phyloP scores from a whole-genome alignment of 2,329 filamentous ascomycete genomes.

The Nemania serpens region DNA sequence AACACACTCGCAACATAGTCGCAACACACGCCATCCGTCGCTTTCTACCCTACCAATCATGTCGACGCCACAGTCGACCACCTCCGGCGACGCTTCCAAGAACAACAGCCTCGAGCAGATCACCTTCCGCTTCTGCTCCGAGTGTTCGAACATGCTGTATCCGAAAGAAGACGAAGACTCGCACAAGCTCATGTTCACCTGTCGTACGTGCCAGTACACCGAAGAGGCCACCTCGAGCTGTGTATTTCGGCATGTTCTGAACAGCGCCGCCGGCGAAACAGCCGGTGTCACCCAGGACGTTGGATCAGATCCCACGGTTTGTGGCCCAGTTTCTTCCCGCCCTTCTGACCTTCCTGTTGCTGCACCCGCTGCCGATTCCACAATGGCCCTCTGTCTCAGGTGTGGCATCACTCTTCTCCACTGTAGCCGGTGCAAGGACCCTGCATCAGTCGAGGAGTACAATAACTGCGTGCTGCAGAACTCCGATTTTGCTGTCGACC shows the following conservation, averaged over 20 bases:
- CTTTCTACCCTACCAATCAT: constrained; percentile 44
- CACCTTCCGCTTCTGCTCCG: constrained; percentile 96
- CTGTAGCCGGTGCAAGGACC: constrained; percentile 37
- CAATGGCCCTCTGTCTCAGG: constrained; percentile 39
- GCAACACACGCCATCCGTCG: constrained; percentile 6
- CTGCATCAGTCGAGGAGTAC: constrained; percentile 38
- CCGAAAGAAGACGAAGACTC: constrained; percentile 89
- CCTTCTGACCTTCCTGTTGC: constrained; percentile 22
- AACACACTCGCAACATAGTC: no score
- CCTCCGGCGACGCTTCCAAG: constrained; percentile 49
- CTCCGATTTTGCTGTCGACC: constrained; percentile 31
- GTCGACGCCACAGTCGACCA: constrained; percentile 62
- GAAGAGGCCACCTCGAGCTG: constrained; percentile 86
- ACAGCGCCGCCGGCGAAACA: constrained; percentile 89
- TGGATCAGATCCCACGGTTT: constrained; percentile 96
- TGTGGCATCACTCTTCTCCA: constrained; percentile 42
- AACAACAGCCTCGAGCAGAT: constrained; percentile 74
- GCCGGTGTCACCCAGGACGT: constrained; percentile 98
- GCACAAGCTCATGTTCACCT: constrained; percentile 90
- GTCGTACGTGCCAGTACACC: constrained; percentile 91
- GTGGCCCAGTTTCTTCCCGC: constrained; percentile 56
- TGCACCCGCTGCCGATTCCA: constrained; percentile 25
- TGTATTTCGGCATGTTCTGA: constrained; percentile 93
- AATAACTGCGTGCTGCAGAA: constrained; percentile 34
- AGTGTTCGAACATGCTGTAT: constrained; percentile 98